Conservation (phyloP, 106 monocot genomes). For the Gastrodia elata region DNA sequence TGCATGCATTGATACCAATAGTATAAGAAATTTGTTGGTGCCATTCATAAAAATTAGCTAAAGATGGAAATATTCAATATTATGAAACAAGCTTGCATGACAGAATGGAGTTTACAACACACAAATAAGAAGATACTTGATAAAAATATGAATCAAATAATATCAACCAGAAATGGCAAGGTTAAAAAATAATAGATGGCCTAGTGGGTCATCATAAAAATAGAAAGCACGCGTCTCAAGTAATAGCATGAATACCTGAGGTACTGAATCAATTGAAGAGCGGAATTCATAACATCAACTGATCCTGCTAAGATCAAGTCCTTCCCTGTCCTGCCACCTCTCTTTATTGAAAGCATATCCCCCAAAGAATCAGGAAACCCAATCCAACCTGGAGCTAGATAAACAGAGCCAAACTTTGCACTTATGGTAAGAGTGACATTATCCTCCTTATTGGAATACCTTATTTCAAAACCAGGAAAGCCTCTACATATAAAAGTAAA, state of each 20-base stretch:
- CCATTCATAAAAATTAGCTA: no score
- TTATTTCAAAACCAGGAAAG: conserved; percentile 60
- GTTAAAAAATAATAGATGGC: background rate
- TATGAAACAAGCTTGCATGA: background rate
- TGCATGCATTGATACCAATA: background rate
- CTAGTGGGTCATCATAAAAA: background rate
- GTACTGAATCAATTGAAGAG: conserved; percentile 70
- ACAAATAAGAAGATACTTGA: background rate
- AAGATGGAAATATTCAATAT: background rate
- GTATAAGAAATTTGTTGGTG: background rate
- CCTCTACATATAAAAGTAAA: conserved; percentile 41
- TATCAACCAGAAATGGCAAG: background rate
- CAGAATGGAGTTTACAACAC: background rate
- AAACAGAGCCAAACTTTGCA: conserved; percentile 57
- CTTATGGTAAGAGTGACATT: conserved; percentile 60
- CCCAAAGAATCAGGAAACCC: conserved; percentile 30
- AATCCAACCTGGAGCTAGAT: conserved; percentile 59
- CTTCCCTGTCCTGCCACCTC: conserved; percentile 31
- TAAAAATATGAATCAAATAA: background rate
- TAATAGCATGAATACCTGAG: conserved; percentile 46
- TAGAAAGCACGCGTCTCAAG: background rate
- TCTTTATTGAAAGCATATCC: conserved; percentile 31
- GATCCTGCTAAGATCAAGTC: conserved; percentile 49
- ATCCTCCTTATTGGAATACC: conserved; percentile 55
- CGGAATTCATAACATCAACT: conserved; percentile 51